A percentile compares a stretch with the other conserved stretches of the same genome.
phyloP scores from a whole-genome alignment of 495 filamentous ascomycete species.

The Xylaria flabelliformis region DNA sequence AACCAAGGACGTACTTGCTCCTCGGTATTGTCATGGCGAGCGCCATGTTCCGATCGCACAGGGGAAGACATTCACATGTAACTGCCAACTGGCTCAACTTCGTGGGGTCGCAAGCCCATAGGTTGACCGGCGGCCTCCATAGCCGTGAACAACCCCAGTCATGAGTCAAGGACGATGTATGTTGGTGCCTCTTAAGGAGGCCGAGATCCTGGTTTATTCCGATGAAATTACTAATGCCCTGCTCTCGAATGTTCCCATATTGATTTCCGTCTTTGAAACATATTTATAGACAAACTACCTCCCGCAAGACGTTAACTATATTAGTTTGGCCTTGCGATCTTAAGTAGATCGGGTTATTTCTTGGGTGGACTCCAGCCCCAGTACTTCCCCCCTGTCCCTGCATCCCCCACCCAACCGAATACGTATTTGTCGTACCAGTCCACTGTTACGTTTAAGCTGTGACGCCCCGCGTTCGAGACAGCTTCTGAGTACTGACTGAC shows the following conservation, averaged over 20 bases:
- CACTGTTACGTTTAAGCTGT: slow-evolving; percentile 20
- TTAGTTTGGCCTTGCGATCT: slow-evolving; percentile 1
- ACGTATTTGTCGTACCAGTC: slow-evolving; percentile 16
- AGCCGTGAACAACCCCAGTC: background rate
- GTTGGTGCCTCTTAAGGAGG: background rate
- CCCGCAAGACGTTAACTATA: background rate
- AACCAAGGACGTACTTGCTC: background rate
- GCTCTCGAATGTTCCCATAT: background rate
- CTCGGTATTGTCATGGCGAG: slow-evolving; percentile 3
- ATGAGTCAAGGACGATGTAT: slow-evolving; percentile 2
- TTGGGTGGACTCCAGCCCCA: slow-evolving; percentile 15
- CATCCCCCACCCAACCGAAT: slow-evolving; percentile 21
- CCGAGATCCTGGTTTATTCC: background rate
- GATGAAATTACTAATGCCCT: background rate
- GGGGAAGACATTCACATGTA: background rate
- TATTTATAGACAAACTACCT: background rate
- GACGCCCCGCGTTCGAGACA: slow-evolving; percentile 15
- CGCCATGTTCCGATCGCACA: slow-evolving; percentile 26
- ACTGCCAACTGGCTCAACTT: slow-evolving; percentile 2
- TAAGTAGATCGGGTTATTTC: background rate
- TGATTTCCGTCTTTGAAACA: background rate
- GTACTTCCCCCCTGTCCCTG: slow-evolving; percentile 20
- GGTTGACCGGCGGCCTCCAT: background rate
- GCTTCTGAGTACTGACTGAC: background rate
- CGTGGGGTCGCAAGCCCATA: slow-evolving; percentile 14